Evolutionary conservation across 1,284 basidiomycete species (phyloP).

Genomic region (Rhodofomes roseus): DNA sequence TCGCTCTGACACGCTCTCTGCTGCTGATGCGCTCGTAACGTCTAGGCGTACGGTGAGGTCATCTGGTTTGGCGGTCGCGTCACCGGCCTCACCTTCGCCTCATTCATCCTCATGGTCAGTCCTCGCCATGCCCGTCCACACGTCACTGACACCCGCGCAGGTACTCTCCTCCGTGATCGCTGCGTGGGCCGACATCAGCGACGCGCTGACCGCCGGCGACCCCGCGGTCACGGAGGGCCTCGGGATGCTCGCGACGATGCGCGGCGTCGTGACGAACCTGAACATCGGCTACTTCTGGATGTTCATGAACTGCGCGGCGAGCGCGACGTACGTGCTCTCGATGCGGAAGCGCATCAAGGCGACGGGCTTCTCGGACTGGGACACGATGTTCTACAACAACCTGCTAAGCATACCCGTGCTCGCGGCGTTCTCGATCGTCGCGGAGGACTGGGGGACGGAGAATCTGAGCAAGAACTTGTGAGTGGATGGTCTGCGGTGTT

Average conservation of each 20-base stretch:
- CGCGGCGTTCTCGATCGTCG: constrained; percentile 75
- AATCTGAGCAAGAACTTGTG: constrained; percentile 88
- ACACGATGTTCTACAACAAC: constrained; percentile 99
- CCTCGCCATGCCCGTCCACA: constrained; percentile 2
- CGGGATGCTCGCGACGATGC: constrained; percentile 41
- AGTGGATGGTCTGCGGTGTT: constrained; percentile 28
- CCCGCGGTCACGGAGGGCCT: constrained; percentile 36
- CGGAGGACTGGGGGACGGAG: constrained; percentile 88
- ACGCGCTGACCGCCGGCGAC: constrained; percentile 41
- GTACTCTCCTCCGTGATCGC: constrained; percentile 94
- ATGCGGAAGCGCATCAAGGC: constrained; percentile 98
- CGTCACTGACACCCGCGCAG: constrained; percentile 38
- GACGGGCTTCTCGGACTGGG: constrained; percentile 99
- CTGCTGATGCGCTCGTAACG: neutral
- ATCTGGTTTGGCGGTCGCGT: constrained; percentile 94
- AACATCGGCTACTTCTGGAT: constrained; percentile 97
- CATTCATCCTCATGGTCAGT: constrained; percentile 90
- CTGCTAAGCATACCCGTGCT: constrained; percentile 92
- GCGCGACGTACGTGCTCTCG: constrained; percentile 90
- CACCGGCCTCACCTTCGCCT: constrained; percentile 82
- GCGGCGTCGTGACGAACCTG: constrained; percentile 51
- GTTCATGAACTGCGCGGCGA: constrained; percentile 87
- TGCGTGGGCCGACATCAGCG: constrained; percentile 88
- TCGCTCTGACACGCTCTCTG: neutral
- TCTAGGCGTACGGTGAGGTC: constrained; percentile 92